Conservation (phyloP, 1,139 yeast species). For the Candida pseudoviswanathii region DNA sequence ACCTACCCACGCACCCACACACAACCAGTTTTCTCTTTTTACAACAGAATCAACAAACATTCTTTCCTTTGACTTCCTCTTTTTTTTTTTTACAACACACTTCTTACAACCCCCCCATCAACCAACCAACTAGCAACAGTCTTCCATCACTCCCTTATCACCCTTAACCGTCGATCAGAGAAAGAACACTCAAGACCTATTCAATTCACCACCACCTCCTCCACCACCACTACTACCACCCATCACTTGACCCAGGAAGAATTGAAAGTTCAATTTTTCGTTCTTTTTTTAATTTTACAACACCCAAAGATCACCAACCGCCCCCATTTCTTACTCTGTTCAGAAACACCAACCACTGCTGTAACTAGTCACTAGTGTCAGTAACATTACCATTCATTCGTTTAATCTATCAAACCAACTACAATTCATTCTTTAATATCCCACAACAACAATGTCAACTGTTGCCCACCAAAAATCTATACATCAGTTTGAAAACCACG, state of each 20-base stretch:
- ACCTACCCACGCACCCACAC: too few species aligned
- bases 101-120: too few species aligned
- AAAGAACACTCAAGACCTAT: not conserved
- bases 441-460: slow-evolving; percentile 7
- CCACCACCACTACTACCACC: too few species aligned
- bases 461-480: slow-evolving; percentile 9
- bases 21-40: too few species aligned
- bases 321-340: not conserved
- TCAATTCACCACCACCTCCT: not conserved
- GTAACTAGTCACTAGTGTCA: too few species aligned
- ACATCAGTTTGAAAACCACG: slow-evolving; percentile 5
- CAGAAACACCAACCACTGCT: not conserved
- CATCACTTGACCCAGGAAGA: too few species aligned
- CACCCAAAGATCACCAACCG: too few species aligned
- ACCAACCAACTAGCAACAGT: too few species aligned
- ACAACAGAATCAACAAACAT: too few species aligned
- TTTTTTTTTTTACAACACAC: too few species aligned
- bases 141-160: not conserved
- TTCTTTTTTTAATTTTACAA: not conserved
- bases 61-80: too few species aligned
- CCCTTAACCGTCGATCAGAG: not conserved
- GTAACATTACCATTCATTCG: slow-evolving; percentile 2
- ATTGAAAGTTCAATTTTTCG: not conserved
- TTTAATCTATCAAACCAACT: slow-evolving; percentile 8
- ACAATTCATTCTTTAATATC: slow-evolving; percentile 11